Conservation (phyloP, 345 rosid genomes). For the Mallotus nudiflorus region DNA sequence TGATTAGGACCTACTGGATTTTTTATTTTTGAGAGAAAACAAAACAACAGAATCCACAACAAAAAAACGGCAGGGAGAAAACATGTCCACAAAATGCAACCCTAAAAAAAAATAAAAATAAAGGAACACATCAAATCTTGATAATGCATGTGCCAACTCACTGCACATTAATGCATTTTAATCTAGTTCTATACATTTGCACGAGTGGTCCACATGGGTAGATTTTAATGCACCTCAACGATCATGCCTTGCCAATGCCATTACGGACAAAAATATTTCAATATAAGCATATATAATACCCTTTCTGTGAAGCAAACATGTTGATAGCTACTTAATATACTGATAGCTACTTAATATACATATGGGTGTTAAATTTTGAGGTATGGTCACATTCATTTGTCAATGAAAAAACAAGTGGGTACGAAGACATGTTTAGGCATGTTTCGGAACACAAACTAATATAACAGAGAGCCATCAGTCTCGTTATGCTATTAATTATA, state of each 20-base stretch:
- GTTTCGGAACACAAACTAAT: neutral
- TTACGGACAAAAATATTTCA: neutral
- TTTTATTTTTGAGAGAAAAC: too few relatives aligned
- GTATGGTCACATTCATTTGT: neutral
- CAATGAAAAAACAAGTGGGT: neutral
- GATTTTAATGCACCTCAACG: neutral
- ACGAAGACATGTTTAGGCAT: neutral
- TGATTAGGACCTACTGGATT: too few relatives aligned
- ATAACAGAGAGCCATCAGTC: too few relatives aligned
- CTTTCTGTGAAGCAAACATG: neutral
- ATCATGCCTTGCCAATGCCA: slow-evolving; percentile 6
- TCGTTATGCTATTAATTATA: too few relatives aligned
- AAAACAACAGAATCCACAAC: neutral
- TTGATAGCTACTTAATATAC: too few relatives aligned
- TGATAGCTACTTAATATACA: too few relatives aligned
- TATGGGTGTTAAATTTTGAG: neutral
- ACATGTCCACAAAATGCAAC: neutral
- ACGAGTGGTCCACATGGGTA: slow-evolving; percentile 10
- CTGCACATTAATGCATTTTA: neutral
- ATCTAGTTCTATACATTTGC: neutral
- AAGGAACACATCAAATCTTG: too few relatives aligned
- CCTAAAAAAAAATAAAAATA: neutral
- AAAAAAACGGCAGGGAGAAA: neutral
- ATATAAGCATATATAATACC: neutral
- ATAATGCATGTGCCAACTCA: slow-evolving; percentile 13